Conservation (phyloP, 129 eudicot species). For the Artemisia argyi region DNA sequence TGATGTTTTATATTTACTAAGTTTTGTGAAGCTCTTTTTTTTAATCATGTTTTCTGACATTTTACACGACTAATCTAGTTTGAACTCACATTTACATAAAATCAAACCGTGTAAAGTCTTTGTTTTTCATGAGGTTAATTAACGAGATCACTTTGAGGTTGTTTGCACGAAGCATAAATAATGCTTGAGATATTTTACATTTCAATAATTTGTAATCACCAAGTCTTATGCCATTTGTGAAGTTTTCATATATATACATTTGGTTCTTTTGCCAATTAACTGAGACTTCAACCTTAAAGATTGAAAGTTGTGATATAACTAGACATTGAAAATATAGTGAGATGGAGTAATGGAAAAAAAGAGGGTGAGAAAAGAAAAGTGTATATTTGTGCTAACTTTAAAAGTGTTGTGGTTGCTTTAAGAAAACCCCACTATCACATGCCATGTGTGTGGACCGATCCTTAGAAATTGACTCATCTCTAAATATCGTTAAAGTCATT, state of each 20-base stretch:
- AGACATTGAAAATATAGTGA: constrained; percentile 6
- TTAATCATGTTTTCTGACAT: too few relatives aligned
- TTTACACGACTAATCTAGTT: too few relatives aligned
- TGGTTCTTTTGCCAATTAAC: neutral
- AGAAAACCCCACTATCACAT: constrained; percentile 41
- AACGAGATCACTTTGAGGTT: too few relatives aligned
- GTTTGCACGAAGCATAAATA: too few relatives aligned
- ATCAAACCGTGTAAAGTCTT: too few relatives aligned
- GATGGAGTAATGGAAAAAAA: constrained; percentile 13
- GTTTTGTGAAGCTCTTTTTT: too few relatives aligned
- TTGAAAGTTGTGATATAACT: neutral
- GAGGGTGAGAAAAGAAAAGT: constrained; percentile 33
- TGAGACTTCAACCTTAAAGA: neutral
- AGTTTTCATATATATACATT: neutral
- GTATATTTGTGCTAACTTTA: constrained; percentile 22
- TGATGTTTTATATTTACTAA: too few relatives aligned
- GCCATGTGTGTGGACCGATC: constrained; percentile 35
- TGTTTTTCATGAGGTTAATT: too few relatives aligned
- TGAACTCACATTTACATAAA: too few relatives aligned
- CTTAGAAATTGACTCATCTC: constrained; percentile 22
- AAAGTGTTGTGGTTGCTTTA: constrained; percentile 34
- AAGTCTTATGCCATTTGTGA: too few relatives aligned
- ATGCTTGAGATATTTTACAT: too few relatives aligned
- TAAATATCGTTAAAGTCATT: neutral
- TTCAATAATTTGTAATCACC: too few relatives aligned